Percentiles rank a stretch among this genome's conserved stretches.
Evolutionary conservation across 108 stramenopile species (phyloP).

Genomic region (Aurantiochytrium sp.): DNA sequence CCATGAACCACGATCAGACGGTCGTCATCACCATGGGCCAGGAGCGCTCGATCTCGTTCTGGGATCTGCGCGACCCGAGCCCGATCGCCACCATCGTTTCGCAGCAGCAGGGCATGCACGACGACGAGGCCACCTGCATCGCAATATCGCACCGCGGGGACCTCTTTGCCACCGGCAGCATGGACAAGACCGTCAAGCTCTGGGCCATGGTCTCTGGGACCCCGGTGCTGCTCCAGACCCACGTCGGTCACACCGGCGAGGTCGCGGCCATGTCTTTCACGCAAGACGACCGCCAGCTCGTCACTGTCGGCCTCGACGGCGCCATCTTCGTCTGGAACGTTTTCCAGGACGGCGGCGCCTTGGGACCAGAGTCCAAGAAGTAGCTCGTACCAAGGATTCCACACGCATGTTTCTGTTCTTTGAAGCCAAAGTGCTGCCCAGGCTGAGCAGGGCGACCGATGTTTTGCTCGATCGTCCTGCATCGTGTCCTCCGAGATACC

Average conservation of each 20-base stretch:
- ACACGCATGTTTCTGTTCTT: too few relatives aligned
- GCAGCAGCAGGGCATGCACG: slow-evolving; percentile 36
- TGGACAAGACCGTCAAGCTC: slow-evolving; percentile 25
- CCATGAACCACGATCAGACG: slow-evolving; percentile 46
- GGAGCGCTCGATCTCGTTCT: slow-evolving; percentile 53
- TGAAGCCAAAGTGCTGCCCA: too few relatives aligned
- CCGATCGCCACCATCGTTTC: slow-evolving; percentile 37
- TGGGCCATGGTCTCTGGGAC: not conserved
- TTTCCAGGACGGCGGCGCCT: not conserved
- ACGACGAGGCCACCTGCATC: slow-evolving; percentile 37
- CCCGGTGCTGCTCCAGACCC: slow-evolving; percentile 17
- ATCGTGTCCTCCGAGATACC: too few relatives aligned
- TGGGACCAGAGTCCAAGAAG: not conserved
- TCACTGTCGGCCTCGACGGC: slow-evolving; percentile 58
- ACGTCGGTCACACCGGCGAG: slow-evolving; percentile 34
- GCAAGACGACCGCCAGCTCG: slow-evolving; percentile 63
- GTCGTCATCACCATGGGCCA: slow-evolving; percentile 59
- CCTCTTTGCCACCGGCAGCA: slow-evolving; percentile 40
- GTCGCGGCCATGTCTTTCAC: slow-evolving; percentile 40
- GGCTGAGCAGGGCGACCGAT: too few relatives aligned
- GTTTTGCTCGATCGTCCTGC: too few relatives aligned
- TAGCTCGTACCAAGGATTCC: too few relatives aligned
- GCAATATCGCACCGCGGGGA: slow-evolving; percentile 19
- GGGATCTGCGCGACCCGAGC: slow-evolving; percentile 55
- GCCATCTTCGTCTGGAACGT: slow-evolving; percentile 57